Base-by-base conservation (phyloP, 129 eudicot genomes). In the Heracleum sosnowskyi region DNA sequence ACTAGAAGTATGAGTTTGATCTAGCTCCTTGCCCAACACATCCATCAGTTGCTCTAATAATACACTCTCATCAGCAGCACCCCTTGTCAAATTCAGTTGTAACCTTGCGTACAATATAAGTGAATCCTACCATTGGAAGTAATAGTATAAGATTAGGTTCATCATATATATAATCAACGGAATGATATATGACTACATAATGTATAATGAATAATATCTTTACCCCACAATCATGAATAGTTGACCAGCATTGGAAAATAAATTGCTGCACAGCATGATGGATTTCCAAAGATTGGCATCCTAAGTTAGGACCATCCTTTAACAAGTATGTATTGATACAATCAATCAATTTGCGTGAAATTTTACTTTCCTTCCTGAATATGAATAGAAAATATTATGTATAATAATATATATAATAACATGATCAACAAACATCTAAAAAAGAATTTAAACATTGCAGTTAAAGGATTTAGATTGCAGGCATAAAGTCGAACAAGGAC, bases 231-330 rank as follows among this genome's bases (percentile, higher is more conserved):
- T 91, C 98, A 85, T 82, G 96, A 36, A 91, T 83, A 16, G 91
- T 85, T 79, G 44, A 86, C 97, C 97, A 92, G 85, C 87, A 86
- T 37, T 83, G 87, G 60, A 87, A 96, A 68, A 92, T 90, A 86
- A 85, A 90, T 18, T 86, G 85, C 76, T 84, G 87, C 73, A 87
- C 89, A 69, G 96, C 91, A 66, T 88, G 86, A 83, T 96, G 99
- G 79, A 96, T 90, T 87, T 88, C 90, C 81, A 96, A 78, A 63
- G 90, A 84, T 73, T 79, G 87, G 78, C 76, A 35, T 33, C 97
- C 97, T 83, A 92, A 78, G 86, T 96, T 96, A 18, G 97, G 97
- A 41, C 99, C 99, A 83, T 96, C 97, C 86, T 85, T 87, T 73
- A 86, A 79, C 91, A 96, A 68, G 86, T 88, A 92, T 66, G 86